Percentiles rank a stretch among this genome's conserved stretches.
Evolutionary conservation across 1,284 basidiomycete species (phyloP).

Genomic region (Phellopilus nigrolimitatus): DNA sequence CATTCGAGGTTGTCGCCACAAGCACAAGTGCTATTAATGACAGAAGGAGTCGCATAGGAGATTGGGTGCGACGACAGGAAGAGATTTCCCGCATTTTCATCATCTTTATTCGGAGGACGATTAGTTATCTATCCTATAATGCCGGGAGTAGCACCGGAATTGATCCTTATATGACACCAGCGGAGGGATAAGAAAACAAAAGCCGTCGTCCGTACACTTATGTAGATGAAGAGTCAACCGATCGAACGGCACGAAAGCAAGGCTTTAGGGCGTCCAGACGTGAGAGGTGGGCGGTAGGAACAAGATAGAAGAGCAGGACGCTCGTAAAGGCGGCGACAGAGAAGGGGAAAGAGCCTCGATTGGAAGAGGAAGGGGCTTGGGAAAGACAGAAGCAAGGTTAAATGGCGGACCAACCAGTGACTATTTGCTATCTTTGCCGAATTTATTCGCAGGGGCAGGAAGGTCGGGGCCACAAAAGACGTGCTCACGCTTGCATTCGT

Average conservation of each 20-base stretch:
- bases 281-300: constrained; percentile 1
- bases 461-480: not conserved
- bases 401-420: constrained; percentile 17
- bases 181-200: not conserved
- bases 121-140: not conserved
- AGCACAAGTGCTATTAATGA: not conserved
- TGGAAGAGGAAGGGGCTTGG: constrained; percentile 15
- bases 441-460: constrained; percentile 11
- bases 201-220: constrained; percentile 10
- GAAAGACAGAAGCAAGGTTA: constrained; percentile 13
- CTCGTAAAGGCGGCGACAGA: not conserved
- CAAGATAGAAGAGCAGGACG: not conserved
- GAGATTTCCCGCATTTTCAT: not conserved
- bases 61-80: not conserved
- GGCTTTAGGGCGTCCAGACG: constrained; percentile 9
- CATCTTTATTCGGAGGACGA: constrained; percentile 1
- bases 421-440: constrained; percentile 12
- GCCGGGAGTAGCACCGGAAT: no score
- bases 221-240: not conserved
- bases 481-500: constrained; percentile 6
- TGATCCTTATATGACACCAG: not conserved
- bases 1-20: not conserved
- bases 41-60: constrained; percentile 4
- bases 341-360: constrained; percentile 8
- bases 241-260: not conserved